Percentiles rank a stretch among this genome's conserved stretches.
These are phyloP conservation scores for Trichoderma harzianum DNA, from an alignment of 2,329 filamentous ascomycete species.

Conservation along the genomic window DNA sequence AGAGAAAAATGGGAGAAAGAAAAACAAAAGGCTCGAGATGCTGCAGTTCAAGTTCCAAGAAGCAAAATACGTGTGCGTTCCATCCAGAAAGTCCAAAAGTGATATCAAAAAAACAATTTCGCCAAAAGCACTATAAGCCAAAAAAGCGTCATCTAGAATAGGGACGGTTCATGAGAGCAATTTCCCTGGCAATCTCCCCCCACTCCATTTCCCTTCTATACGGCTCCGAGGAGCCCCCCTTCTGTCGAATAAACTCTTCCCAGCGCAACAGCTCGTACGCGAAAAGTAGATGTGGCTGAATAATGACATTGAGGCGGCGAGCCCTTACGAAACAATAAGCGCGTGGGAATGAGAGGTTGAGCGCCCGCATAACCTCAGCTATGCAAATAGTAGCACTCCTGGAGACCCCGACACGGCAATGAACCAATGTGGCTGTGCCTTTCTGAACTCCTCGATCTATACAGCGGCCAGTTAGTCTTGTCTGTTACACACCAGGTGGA, in stretches of 20 bases:
- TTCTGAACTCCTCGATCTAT: constrained; percentile 74
- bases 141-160: constrained; percentile 63
- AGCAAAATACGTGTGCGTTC: background rate
- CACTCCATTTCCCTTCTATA: constrained; percentile 83
- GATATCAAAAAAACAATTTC: background rate
- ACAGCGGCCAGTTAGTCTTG: background rate
- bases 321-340: constrained; percentile 97
- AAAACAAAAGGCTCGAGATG: background rate
- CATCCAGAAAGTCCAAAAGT: background rate
- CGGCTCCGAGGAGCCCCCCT: constrained; percentile 41
- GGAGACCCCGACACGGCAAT: constrained; percentile 94
- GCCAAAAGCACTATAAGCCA: background rate
- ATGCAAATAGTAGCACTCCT: constrained; percentile 97
- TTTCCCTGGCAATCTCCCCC: constrained; percentile 81
- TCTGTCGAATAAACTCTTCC: constrained; percentile 72
- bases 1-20: too few relatives aligned
- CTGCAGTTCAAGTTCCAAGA: background rate
- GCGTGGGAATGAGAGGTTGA: constrained; percentile 78
- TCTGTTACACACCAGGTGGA: background rate
- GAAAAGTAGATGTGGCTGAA: constrained; percentile 93
- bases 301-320: constrained; percentile 91
- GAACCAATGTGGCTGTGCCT: constrained; percentile 83
- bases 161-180: constrained; percentile 92
- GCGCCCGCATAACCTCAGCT: constrained; percentile 89
- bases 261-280: constrained; percentile 94